Evolutionary conservation across 2,329 filamentous ascomycete genomes (phyloP), one percentile per base, ranked within the genome.

Genomic region (Calonectria hawksworthii): DNA sequence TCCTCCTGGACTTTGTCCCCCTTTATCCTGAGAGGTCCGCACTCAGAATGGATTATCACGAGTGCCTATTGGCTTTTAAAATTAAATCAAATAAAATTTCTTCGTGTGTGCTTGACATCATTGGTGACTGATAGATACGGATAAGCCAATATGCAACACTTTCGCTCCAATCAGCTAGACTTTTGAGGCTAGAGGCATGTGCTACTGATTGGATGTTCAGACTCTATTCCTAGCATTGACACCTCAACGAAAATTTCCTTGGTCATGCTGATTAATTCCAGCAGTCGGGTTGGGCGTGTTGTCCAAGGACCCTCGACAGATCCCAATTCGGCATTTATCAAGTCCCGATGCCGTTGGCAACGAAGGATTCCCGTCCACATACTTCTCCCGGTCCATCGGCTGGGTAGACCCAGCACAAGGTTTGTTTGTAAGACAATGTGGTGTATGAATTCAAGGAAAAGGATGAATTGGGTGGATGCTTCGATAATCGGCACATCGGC

Each of bases 311-410:
- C 76, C 4, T 81, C 78, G 3, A 80, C 78, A 23, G 59, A 63
- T 3, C 81, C 80, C 26, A 83, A n/a, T 68, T 83, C 81, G 13
- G 72, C 70, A 51, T 81, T 83, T 11, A 83, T 52, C 75, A 83
- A 74, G 26, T 79, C 73, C 13, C 76, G 77, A 32, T 80, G 77
- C 8, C 77, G 59, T 7, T 76, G 72, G 16, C 63, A 68, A 6
- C 73, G 72, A 65, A 83, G 44, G 16, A 83, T 68, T 1, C 81
- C 81, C 2, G 75, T 80, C 81, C 80, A 83, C 10, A 74, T 70
- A 21, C 77, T 83, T 5, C 76, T 68, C n/a, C 36, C 65, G 2
- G 78, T 72, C 80, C 80, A 78, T 1, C 70, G 32, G 34, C 75
- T 74, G 6, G 82, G 82, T 0, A 83, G 38, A 0, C 82, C 82